Conservation (phyloP, 129 eudicot genomes). For the Centrapalus pauciflorus region DNA sequence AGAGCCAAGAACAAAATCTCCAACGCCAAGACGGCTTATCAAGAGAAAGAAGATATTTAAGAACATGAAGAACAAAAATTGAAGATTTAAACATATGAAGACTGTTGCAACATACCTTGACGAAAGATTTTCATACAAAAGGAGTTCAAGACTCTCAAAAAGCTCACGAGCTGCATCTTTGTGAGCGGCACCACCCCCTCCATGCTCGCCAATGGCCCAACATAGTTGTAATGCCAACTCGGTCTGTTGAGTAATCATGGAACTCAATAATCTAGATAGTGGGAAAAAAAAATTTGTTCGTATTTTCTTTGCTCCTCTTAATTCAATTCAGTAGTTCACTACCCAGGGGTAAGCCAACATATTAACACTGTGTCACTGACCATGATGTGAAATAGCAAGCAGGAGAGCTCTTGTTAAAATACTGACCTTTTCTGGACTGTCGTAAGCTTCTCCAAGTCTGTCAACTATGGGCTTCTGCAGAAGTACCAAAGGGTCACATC, state of each 20-base stretch:
- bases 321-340: too few relatives aligned
- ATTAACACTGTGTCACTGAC: too few relatives aligned
- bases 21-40: slow-evolving; percentile 74
- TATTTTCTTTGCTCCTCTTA: background rate
- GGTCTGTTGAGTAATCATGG: slow-evolving; percentile 43
- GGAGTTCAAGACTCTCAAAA: slow-evolving; percentile 89
- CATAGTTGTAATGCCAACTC: slow-evolving; percentile 94
- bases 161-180: slow-evolving; percentile 94
- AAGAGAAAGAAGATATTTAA: slow-evolving; percentile 15
- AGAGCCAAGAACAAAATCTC: slow-evolving; percentile 62
- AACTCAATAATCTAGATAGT: background rate
- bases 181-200: slow-evolving; percentile 89
- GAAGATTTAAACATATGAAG: background rate
- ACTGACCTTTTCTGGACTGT: slow-evolving; percentile 75
- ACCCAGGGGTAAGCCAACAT: too few relatives aligned
- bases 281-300: background rate
- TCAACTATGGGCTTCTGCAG: slow-evolving; percentile 89
- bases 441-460: slow-evolving; percentile 95
- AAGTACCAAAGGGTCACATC: slow-evolving; percentile 9
- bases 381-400: background rate
- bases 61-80: background rate
- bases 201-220: slow-evolving; percentile 99
- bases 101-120: slow-evolving; percentile 48
- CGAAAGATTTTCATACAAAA: slow-evolving; percentile 86
- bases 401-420: background rate